A percentile compares a stretch with the other conserved stretches of the same genome.
Evolutionary conservation across 768 basidiomycete species (phyloP).

Genomic region (Chiua virens): DNA sequence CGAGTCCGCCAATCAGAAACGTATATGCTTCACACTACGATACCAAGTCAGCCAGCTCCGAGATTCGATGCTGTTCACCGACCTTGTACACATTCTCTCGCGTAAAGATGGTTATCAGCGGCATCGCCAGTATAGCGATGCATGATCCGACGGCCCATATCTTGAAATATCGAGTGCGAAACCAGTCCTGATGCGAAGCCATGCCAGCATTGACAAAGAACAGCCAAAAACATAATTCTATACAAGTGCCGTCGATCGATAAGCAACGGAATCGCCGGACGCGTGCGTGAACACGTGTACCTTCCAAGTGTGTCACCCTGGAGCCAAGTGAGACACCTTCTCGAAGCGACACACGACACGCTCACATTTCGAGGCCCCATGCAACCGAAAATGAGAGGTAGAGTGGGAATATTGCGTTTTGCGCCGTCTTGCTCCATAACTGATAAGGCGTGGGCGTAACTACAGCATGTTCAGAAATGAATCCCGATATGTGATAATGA

Average conservation of each 20-base stretch:
- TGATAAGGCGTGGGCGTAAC: constrained; percentile 66
- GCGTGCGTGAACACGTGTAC: constrained; percentile 31
- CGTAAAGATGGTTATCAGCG: constrained; percentile 65
- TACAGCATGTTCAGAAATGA: constrained; percentile 22
- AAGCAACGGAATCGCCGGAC: neutral
- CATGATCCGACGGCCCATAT: constrained; percentile 67
- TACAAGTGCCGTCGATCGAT: neutral
- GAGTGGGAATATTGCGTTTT: constrained; percentile 61
- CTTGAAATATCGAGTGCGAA: constrained; percentile 72
- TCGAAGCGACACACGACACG: neutral
- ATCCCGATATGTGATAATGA: neutral
- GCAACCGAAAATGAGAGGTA: constrained; percentile 60
- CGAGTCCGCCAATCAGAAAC: constrained; percentile 68
- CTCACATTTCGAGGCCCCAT: constrained; percentile 79
- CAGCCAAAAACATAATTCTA: constrained; percentile 87
- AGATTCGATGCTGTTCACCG: constrained; percentile 7
- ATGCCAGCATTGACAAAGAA: constrained; percentile 72
- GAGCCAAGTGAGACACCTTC: neutral
- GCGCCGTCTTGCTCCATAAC: constrained; percentile 50
- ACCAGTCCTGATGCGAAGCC: constrained; percentile 73
- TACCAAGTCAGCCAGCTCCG: constrained; percentile 10
- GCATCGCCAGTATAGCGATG: constrained; percentile 64
- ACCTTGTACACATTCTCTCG: constrained; percentile 61
- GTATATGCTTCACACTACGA: constrained; percentile 66
- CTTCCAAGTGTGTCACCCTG: constrained; percentile 81